phyloP scores from a whole-genome alignment of 1,139 yeast species.

The Arxiozyma telluris region DNA sequence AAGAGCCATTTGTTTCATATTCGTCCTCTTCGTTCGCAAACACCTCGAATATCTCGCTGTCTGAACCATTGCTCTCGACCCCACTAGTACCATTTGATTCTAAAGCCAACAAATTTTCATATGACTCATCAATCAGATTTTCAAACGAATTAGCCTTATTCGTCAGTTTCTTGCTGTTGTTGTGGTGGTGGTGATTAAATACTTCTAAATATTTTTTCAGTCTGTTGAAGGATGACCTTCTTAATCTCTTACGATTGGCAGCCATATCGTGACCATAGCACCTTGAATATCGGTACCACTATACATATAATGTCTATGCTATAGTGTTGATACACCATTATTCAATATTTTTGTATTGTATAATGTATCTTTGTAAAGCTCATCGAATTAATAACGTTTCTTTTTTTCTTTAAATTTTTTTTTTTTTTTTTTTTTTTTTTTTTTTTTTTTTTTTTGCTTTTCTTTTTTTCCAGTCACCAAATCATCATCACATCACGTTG shows the following conservation, averaged over 20 bases:
- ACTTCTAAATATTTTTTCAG: conserved; percentile 24
- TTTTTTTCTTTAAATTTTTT: not conserved
- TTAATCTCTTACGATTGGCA: conserved; percentile 10
- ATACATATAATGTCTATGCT: not conserved
- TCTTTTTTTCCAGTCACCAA: not conserved
- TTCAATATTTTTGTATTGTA: too few relatives aligned
- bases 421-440: too few relatives aligned
- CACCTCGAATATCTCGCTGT: not conserved
- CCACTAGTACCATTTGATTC: not conserved
- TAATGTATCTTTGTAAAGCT: too few relatives aligned
- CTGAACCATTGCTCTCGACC: not conserved
- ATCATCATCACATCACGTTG: too few relatives aligned
- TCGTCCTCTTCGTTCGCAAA: conserved; percentile 4
- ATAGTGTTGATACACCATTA: not conserved
- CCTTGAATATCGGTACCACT: not conserved
- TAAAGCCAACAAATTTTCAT: conserved; percentile 4
- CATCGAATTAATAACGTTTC: not conserved
- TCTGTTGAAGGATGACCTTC: conserved; percentile 27
- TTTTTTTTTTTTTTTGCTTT: too few relatives aligned
- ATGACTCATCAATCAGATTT: conserved; percentile 12
- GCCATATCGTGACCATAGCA: not conserved
- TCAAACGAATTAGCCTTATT: conserved; percentile 20
- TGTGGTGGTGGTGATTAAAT: conserved; percentile 15
- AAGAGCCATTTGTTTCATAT: not conserved
- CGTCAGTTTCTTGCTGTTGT: not conserved